Conservation (phyloP, 208 protist species). For the Leishmania martiniquensis region DNA sequence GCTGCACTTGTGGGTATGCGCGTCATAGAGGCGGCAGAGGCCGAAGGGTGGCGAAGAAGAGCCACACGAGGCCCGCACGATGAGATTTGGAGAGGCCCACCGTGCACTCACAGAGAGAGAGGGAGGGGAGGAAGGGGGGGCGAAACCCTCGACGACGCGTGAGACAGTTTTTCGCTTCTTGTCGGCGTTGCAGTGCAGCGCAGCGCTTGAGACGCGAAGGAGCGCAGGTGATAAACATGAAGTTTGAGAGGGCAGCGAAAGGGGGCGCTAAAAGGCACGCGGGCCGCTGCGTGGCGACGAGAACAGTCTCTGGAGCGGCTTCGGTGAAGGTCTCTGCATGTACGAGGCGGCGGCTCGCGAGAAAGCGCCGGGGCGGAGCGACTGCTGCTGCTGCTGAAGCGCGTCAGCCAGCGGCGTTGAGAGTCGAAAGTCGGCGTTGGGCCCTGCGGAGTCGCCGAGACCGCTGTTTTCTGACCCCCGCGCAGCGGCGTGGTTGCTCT, state of each 20-base stretch:
- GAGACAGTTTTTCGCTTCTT: no score
- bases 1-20: background rate
- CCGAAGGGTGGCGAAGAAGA: background rate
- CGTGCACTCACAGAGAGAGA: background rate
- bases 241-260: background rate
- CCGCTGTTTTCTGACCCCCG: conserved; percentile 8
- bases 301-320: conserved; percentile 6
- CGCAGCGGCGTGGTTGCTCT: background rate
- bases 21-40: background rate
- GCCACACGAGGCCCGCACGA: background rate
- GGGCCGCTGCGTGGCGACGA: background rate
- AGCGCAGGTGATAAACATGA: background rate
- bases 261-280: background rate
- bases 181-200: background rate
- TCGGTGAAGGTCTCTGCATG: background rate
- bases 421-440: background rate
- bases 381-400: background rate
- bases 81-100: background rate
- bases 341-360: background rate
- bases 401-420: background rate
- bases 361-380: background rate
- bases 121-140: background rate
- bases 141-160: background rate
- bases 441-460: background rate
- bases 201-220: background rate